A percentile compares a stretch with the other conserved stretches of the same genome.
These are phyloP conservation scores for Hansenula sp. DNA, from an alignment of 1,139 yeast genomes.

Conservation along the genomic window DNA sequence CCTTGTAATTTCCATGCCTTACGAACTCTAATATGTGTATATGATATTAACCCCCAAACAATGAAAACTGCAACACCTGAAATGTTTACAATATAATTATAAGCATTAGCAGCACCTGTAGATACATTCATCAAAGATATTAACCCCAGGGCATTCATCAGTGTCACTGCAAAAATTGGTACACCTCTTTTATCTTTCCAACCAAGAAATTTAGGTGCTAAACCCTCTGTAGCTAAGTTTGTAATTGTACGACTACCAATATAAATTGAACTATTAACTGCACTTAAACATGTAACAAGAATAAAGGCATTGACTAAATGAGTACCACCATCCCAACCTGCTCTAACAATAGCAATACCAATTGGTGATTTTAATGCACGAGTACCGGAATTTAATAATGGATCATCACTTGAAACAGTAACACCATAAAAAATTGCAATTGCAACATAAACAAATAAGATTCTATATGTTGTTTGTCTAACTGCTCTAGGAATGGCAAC, in stretches of 20 bases:
- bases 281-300: conserved; percentile 51
- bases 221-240: conserved; percentile 52
- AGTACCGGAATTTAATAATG: conserved; percentile 21
- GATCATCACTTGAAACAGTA: conserved; percentile 29
- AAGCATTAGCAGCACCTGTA: conserved; percentile 59
- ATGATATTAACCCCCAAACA: conserved; percentile 79
- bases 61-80: conserved; percentile 85
- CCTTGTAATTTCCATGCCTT: conserved; percentile 64
- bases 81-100: conserved; percentile 76
- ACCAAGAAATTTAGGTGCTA: conserved; percentile 54
- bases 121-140: conserved; percentile 55
- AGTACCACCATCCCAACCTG: conserved; percentile 35
- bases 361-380: conserved; percentile 64
- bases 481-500: conserved; percentile 38
- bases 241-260: conserved; percentile 55
- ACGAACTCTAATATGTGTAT: conserved; percentile 76
- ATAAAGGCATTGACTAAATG: conserved; percentile 38
- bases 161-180: conserved; percentile 43
- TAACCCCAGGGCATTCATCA: conserved; percentile 43
- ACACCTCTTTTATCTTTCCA: conserved; percentile 56
- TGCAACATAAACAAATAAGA: conserved; percentile 61
- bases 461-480: conserved; percentile 29
- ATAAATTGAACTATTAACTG: conserved; percentile 58
- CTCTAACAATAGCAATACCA: conserved; percentile 58
- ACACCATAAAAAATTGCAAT: conserved; percentile 22